These are phyloP conservation scores for Apostasia ramifera DNA, from an alignment of 106 monocot species.

Conservation along the genomic window DNA sequence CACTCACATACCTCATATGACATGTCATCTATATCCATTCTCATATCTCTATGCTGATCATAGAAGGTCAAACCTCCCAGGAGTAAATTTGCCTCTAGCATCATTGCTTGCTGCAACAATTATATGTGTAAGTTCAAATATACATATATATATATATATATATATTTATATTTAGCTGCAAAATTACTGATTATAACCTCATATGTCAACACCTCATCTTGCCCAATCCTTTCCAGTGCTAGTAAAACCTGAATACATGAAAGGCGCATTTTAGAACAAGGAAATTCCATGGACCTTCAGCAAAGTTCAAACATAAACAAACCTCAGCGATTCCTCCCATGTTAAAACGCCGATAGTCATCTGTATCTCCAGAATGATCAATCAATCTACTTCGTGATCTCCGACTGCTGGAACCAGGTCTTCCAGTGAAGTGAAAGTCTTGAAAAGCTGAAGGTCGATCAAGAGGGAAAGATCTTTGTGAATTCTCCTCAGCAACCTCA, in stretches of 20 bases:
- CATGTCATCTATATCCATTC: constrained; percentile 95
- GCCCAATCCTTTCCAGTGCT: constrained; percentile 64
- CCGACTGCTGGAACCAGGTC: constrained; percentile 15
- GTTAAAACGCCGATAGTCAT: constrained; percentile 20
- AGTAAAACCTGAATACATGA: constrained; percentile 36
- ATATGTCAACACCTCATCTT: constrained; percentile 40
- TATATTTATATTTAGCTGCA: not conserved
- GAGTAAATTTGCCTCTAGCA: constrained; percentile 49
- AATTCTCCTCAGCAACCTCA: constrained; percentile 23
- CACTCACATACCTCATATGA: constrained; percentile 96
- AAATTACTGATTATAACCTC: constrained; percentile 35
- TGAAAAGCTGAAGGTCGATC: constrained; percentile 16
- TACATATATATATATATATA: constrained; percentile 1
- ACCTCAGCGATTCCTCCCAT: constrained; percentile 58
- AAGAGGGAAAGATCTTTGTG: constrained; percentile 10
- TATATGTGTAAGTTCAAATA: not conserved
- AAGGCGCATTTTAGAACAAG: not conserved
- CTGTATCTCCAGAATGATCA: constrained; percentile 20
- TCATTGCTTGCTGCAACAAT: constrained; percentile 51
- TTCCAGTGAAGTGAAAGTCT: constrained; percentile 13
- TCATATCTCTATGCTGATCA: constrained; percentile 84
- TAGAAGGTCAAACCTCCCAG: constrained; percentile 40
- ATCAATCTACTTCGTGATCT: constrained; percentile 14
- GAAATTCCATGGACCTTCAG: not conserved
- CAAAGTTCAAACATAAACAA: not conserved